Evolutionary conservation across 2,329 filamentous ascomycete species (phyloP).

Genomic region (Lojkania enalia): DNA sequence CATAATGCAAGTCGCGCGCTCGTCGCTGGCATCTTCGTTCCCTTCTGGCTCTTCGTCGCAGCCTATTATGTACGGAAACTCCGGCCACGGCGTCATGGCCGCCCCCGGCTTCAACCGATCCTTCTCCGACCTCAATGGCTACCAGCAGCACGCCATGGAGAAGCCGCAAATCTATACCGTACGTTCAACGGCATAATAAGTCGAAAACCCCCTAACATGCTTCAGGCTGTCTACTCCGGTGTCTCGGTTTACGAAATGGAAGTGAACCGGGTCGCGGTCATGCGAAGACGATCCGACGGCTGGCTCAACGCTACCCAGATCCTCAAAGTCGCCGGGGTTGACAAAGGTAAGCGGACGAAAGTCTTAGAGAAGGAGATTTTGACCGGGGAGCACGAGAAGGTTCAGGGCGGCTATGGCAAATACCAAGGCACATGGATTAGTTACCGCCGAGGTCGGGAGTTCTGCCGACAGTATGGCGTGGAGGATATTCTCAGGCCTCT

Average conservation of each 20-base stretch:
- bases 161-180: slow-evolving; percentile 58
- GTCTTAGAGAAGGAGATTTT: slow-evolving; percentile 98
- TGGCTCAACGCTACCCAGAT: slow-evolving; percentile 99
- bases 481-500: slow-evolving; percentile 76
- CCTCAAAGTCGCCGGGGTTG: slow-evolving; percentile 93
- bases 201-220: slow-evolving; percentile 39
- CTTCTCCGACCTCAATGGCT: slow-evolving; percentile 44
- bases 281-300: slow-evolving; percentile 91
- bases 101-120: slow-evolving; percentile 43
- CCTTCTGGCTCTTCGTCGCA: slow-evolving; percentile 33
- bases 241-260: slow-evolving; percentile 99
- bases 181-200: slow-evolving; percentile 68
- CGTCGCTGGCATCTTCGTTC: slow-evolving; percentile 33
- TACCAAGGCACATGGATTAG: slow-evolving; percentile 99
- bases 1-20: slow-evolving; percentile 42
- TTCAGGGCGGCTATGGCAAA: slow-evolving; percentile 97
- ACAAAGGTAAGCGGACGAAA: slow-evolving; percentile 97
- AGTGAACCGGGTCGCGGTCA: slow-evolving; percentile 88
- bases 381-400: slow-evolving; percentile 95
- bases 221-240: slow-evolving; percentile 82
- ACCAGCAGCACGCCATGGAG: slow-evolving; percentile 43
- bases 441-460: slow-evolving; percentile 87
- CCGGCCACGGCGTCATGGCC: slow-evolving; percentile 38
- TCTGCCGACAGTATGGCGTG: slow-evolving; percentile 78
- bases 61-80: slow-evolving; percentile 39